Percentiles rank a stretch among this genome's conserved stretches.
phyloP scores from a whole-genome alignment of 1,139 yeast genomes.

The Petasospora rhodanensis region DNA sequence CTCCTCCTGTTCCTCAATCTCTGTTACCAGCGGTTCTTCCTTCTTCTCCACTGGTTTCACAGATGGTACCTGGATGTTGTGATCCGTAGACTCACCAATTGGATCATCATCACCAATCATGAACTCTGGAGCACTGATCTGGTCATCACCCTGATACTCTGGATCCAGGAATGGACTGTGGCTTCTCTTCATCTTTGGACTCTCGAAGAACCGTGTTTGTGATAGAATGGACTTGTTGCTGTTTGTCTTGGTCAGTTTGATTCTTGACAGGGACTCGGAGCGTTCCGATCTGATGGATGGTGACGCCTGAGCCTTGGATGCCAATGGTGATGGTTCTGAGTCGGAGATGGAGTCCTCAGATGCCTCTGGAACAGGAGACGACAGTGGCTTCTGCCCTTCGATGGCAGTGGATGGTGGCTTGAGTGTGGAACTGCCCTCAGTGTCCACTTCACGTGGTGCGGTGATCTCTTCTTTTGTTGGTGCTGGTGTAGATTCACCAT shows the following conservation, averaged over 20 bases:
- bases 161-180: slow-evolving; percentile 24
- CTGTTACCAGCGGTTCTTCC: too few relatives aligned
- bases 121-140: slow-evolving; percentile 6
- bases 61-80: slow-evolving; percentile 15
- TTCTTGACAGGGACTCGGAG: slow-evolving; percentile 7
- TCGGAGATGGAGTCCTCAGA: slow-evolving; percentile 6
- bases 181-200: slow-evolving; percentile 19
- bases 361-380: not conserved
- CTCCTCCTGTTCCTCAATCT: not conserved
- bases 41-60: slow-evolving; percentile 2
- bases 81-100: slow-evolving; percentile 26
- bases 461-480: not conserved
- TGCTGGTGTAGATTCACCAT: not conserved
- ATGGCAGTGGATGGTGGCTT: slow-evolving; percentile 5
- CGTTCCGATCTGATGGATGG: slow-evolving; percentile 10
- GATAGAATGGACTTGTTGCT: slow-evolving; percentile 11
- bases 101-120: slow-evolving; percentile 22
- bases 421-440: slow-evolving; percentile 16
- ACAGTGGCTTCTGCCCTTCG: not conserved
- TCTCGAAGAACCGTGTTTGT: slow-evolving; percentile 17
- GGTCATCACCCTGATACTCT: slow-evolving; percentile 16
- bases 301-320: slow-evolving; percentile 8
- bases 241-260: slow-evolving; percentile 6
- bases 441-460: slow-evolving; percentile 1
- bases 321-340: slow-evolving; percentile 10